Evolutionary conservation across 2,329 filamentous ascomycete genomes (phyloP), one percentile per base, ranked within the genome.

Genomic region (Curvularia verruculosa): DNA sequence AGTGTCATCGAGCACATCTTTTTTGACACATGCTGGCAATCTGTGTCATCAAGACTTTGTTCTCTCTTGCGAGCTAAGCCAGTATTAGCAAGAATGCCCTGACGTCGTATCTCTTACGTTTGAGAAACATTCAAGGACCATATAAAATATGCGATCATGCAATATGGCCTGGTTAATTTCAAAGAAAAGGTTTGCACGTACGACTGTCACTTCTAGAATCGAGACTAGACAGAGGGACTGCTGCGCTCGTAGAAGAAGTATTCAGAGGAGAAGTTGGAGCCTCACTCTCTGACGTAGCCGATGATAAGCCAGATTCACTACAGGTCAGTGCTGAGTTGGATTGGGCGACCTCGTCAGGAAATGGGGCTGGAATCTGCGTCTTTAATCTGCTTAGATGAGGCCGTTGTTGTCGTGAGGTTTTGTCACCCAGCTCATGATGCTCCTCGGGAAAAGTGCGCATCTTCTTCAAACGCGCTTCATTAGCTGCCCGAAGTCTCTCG

Each of bases 401-500:
- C 24, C 52, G 50, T 19, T 19, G 37, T 10, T 26, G 26, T 28
- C 24, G 15, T 36, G 31, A 34, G 3, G 34, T 8, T 15, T 43
- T n/a, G 4, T 18, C 29, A n/a, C 8, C 7, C n/a, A 31, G 5
- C 26, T 6, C 10, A 21, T 49, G 21, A 2, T 26, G 19, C 15
- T 9, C 31, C 15, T 13, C 15, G 15, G 15, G 18, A 15, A 19
- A n/a, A 3, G 39, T 21, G 29, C 26, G 46, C 1, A 8, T 19
- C n/a, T 46, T 66, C 18, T 45, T 59, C 39, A 50, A 41, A 28
- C 61, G 66, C 29, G 65, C 67, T 62, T 71, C 64, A 34, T 73
- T 70, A 1, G 64, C 58, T 1, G 58, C 65, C 40, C 66, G 64
- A 15, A 73, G 54, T 44, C 67, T 67, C 5, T 65, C 40, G 3